Base-by-base conservation (phyloP, 1,284 basidiomycete genomes). In the Sporisorium exsertum region DNA sequence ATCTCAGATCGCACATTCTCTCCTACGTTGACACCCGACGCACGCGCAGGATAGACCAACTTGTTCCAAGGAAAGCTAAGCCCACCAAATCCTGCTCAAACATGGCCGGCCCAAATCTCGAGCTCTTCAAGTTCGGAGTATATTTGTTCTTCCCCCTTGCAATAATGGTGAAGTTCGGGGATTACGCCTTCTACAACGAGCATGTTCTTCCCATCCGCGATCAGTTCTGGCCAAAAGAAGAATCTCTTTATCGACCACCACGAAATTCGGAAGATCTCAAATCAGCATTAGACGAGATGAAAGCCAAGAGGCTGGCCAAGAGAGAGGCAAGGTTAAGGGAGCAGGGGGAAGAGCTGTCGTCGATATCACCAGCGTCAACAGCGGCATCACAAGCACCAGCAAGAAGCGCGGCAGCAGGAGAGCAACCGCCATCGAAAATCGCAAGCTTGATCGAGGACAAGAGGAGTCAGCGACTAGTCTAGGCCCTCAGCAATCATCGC, bases 131-230 rank as follows among this genome's bases (percentile, higher is more conserved):
- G 65, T 84, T 84, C 55, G 79, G 80, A 29, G 43, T 84, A 51
- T 77, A 97, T 87, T 90, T 96, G 66, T 94, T 94, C 84, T 91
- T 95, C 74, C 94, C 94, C 0, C 89, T 95, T 57, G 88, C 90
- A 47, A 90, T 93, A 27, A 91, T 96, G 87, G 87, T 94, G 58
- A 92, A 95, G 85, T 95, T 93, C 82, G 94, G 94, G 58, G 93
- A 94, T 85, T 93, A 93, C 5, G 90, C 92, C 42, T 97, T 94
- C 94, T 96, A 95, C 83, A 88, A 89, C 52, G 87, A 88, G 49
- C 88, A 93, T 77, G 94, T 95, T 45, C 86, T 92, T 45, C 93
- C 94, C 12, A 72, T 81, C 47, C 71, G 81, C 27, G 77, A 82
- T 24, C 64, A 72, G 20, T 82, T 81, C 61, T 82, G 81, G 81